Base-by-base conservation (phyloP, 1,284 basidiomycete species). In the Pisolithus thermaeus region DNA sequence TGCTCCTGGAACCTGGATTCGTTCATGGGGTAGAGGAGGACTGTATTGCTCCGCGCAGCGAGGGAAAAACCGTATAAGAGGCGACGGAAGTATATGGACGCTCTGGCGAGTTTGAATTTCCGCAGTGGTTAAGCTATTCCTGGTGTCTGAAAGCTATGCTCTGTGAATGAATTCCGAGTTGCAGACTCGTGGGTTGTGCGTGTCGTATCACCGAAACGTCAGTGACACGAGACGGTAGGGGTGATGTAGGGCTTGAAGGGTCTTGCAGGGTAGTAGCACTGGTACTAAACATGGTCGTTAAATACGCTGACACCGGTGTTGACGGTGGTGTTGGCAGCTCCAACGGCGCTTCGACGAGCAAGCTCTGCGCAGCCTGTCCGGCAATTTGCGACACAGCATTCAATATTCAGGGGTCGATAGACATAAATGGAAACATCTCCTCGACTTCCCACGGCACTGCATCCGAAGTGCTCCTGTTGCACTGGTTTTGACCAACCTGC, bases 1-100 rank as follows among this genome's bases (percentile, higher is more conserved):
- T 68, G 64, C 49, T 65, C 64, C 50, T 65, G 52, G 47, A 65
- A 69, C 18, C 67, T 53, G 44, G 67, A 69, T 35, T 64, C 49
- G 53, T 18, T 62, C 64, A 65, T 65, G 32, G 46, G 46, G 42
- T 45, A n/a, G 44, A 36, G 32, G 42, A 42, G 54, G 22, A 32
- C 16, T 44, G 42, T 40, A 12, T 35, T 25, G 51, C 43, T 50
- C 46, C 50, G 41, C 35, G 53, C 42, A 39, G 28, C 30, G 12
- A 35, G 12, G 32, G 32, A 35, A 35, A 35, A 12, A 14, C 32
- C 32, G 32, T 35, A 35, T 35, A 35, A 35, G 32, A 35, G 32
- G 32, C 32, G 32, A 35, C 12, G 30, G 32, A 35, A 35, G 12
- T 35, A 14, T 35, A 35, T 4, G 32, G 32, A 14, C 32, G 32